phyloP scores from a whole-genome alignment of 345 rosid genomes.

The Ceriops decandra region DNA sequence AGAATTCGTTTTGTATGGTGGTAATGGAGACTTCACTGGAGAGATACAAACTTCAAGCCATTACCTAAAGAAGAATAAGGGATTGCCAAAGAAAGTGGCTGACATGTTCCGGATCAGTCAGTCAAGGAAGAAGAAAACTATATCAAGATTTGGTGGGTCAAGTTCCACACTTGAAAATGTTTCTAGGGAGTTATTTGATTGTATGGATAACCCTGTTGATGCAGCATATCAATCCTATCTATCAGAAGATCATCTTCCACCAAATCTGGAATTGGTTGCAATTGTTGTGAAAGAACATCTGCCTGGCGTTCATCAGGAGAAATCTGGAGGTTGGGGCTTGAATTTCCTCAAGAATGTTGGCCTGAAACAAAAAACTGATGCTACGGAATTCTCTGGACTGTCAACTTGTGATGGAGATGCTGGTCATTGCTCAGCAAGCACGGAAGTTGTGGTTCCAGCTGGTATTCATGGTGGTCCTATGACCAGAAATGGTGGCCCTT shows the following conservation, averaged over 20 bases:
- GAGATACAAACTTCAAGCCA: constrained; percentile 33
- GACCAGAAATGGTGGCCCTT: constrained; percentile 58
- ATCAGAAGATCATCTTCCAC: constrained; percentile 48
- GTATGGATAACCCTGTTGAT: constrained; percentile 31
- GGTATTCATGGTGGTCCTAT: constrained; percentile 91
- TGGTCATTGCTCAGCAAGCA: constrained; percentile 43
- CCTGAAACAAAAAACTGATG: constrained; percentile 25
- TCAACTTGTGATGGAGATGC: constrained; percentile 24
- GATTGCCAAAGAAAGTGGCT: constrained; percentile 65
- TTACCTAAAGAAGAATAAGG: constrained; percentile 43
- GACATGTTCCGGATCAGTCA: constrained; percentile 49
- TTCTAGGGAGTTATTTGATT: constrained; percentile 49
- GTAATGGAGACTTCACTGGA: constrained; percentile 33
- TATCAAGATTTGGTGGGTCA: constrained; percentile 50
- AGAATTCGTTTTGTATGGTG: constrained; percentile 65
- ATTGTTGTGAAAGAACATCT: constrained; percentile 58
- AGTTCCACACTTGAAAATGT: constrained; percentile 41
- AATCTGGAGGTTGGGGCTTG: constrained; percentile 91
- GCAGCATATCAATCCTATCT: constrained; percentile 33
- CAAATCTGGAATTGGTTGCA: constrained; percentile 74
- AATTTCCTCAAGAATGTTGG: constrained; percentile 62
- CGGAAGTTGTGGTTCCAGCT: constrained; percentile 73
- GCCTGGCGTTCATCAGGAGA: constrained; percentile 29
- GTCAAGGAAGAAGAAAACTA: constrained; percentile 53
- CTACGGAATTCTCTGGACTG: constrained; percentile 19